Evolutionary conservation across 83 land plant species (phyloP), one percentile per base, ranked within the genome.

Genomic region (Larix sibirica): DNA sequence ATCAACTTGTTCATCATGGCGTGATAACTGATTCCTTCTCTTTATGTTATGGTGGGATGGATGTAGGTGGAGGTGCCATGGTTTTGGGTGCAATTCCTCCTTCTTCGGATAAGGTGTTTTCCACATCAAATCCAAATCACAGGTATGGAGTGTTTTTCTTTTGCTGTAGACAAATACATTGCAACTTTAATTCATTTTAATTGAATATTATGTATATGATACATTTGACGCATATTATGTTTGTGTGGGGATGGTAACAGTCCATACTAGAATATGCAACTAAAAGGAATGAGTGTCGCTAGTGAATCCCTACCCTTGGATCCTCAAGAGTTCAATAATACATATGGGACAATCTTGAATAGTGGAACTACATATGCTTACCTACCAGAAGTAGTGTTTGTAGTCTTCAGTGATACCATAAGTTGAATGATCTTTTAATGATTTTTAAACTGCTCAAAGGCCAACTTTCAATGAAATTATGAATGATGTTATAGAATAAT

Each of bases 321-420:
- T 81, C 88, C 90, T 44, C 82, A 62, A 40, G 87, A 91, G 26
- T 97, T 97, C 82, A 89, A 95, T 83, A 84, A 90, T 63, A 91
- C 84, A 84, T 90, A 89, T 89, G 99, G 96, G 65, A 93, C 97
- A 17, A 42, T 97, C 20, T 65, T 97, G 85, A 98, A 97, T 83
- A 97, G 99, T 90, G 99, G 99, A 50, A 97, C 99, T 4, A 97
- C 99, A 62, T 96, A 97, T 89, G 98, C 97, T 50, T 97, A 97
- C 83, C 87, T 97, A 54, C 99, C 98, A 62, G 88, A 87, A 56
- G 54, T 54, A 42, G 98, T 98, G 71, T 97, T 91, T 90, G 62
- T 76, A 50, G 94, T 90, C 61, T 94, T 97, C 73, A 90, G 77
- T 79, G 87, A 85, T 81, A 90, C 98, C 70, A 98, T 97, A 89